Conservation (phyloP, 352 stramenopile genomes). For the Phytophthora pseudosyringae region DNA sequence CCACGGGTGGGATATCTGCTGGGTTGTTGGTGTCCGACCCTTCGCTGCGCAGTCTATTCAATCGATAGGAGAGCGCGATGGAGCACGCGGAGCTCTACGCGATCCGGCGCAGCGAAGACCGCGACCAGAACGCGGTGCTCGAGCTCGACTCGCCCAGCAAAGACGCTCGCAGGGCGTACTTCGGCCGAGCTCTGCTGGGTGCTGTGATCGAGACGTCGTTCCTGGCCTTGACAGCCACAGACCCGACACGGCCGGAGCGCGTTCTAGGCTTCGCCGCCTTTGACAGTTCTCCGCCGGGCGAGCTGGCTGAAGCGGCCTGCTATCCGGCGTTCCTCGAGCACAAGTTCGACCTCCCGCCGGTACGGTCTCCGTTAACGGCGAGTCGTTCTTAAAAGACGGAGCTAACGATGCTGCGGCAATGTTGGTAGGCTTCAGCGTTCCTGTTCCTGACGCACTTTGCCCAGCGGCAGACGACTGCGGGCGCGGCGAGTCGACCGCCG, state of each 20-base stretch:
- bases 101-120: constrained; percentile 66
- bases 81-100: constrained; percentile 37
- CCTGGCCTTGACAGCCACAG: constrained; percentile 68
- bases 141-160: constrained; percentile 71
- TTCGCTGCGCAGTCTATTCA: constrained; percentile 13
- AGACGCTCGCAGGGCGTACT: constrained; percentile 65
- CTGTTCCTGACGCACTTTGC: constrained; percentile 68
- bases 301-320: constrained; percentile 46
- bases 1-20: background rate
- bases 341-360: constrained; percentile 62
- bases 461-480: constrained; percentile 45
- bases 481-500: constrained; percentile 36
- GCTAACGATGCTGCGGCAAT: background rate
- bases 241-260: constrained; percentile 53
- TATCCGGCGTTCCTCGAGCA: constrained; percentile 50
- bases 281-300: constrained; percentile 54
- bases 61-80: constrained; percentile 11
- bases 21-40: background rate
- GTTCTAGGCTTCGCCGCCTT: constrained; percentile 72
- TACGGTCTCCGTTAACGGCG: constrained; percentile 16
- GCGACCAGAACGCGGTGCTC: constrained; percentile 61
- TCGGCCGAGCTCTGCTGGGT: constrained; percentile 59
- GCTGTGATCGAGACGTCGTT: constrained; percentile 78
- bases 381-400: background rate
- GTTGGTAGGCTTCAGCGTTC: constrained; percentile 45